A percentile compares a stretch with the other conserved stretches of the same genome.
Evolutionary conservation across 1,139 yeast species (phyloP).

Genomic region (Magnusiomyces magnusii): DNA sequence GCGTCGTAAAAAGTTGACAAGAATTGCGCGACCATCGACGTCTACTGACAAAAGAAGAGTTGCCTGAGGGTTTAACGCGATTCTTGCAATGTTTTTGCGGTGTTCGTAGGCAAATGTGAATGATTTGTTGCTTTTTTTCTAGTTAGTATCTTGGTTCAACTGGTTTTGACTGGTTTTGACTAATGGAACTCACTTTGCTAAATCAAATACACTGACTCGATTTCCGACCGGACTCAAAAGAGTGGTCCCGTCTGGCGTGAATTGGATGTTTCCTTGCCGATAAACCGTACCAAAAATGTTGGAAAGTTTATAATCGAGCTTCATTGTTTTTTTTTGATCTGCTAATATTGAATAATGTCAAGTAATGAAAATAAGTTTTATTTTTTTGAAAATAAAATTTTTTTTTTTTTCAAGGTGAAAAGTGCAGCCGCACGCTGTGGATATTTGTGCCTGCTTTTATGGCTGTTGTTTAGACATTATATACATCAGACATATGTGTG

Average conservation of each 20-base stretch:
- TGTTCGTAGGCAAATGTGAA: conserved; percentile 92
- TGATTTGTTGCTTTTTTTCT: conserved; percentile 56
- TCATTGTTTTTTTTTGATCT: conserved; percentile 19
- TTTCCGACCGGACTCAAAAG: conserved; percentile 92
- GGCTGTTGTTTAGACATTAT: too few species aligned
- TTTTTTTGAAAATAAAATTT: not conserved
- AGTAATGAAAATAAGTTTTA: not conserved
- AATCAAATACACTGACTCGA: conserved; percentile 81
- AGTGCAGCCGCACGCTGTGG: too few species aligned
- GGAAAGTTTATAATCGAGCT: conserved; percentile 46
- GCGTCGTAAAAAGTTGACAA: conserved; percentile 75
- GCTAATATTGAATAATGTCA: not conserved
- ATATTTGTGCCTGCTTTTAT: too few species aligned
- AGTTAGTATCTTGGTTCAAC: too few species aligned
- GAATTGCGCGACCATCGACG: conserved; percentile 80
- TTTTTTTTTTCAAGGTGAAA: too few species aligned
- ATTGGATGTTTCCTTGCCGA: conserved; percentile 82
- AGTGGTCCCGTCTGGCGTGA: conserved; percentile 77
- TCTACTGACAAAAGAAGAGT: conserved; percentile 82
- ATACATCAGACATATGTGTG: too few species aligned
- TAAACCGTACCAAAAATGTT: conserved; percentile 93
- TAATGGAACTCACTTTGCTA: conserved; percentile 42
- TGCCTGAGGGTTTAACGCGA: conserved; percentile 78
- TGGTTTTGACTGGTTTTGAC: too few species aligned
- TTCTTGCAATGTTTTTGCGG: conserved; percentile 67